Conservation (phyloP, 1,284 basidiomycete genomes). For the Singerocomus inundabilis region DNA sequence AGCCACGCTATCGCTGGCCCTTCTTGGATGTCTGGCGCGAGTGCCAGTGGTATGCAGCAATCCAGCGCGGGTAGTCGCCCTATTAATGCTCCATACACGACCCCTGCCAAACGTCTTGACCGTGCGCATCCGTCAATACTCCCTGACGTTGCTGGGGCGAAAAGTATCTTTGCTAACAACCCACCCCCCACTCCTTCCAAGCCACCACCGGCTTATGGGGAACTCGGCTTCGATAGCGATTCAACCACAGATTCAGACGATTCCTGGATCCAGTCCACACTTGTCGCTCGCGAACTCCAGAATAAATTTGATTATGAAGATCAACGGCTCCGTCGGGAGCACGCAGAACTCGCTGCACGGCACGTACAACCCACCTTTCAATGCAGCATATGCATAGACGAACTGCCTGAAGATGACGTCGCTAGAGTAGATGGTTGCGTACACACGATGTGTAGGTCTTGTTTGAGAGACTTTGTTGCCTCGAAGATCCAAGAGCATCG, state of each 20-base stretch:
- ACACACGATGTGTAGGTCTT: constrained; percentile 58
- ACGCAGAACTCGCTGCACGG: constrained; percentile 35
- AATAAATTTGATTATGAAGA: constrained; percentile 48
- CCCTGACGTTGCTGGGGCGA: constrained; percentile 9
- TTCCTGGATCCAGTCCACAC: constrained; percentile 12
- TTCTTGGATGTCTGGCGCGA: constrained; percentile 22
- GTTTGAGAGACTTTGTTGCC: constrained; percentile 45
- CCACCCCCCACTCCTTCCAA: constrained; percentile 23
- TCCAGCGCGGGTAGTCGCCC: neutral
- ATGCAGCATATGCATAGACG: constrained; percentile 60
- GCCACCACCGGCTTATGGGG: constrained; percentile 12
- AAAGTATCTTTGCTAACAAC: constrained; percentile 31
- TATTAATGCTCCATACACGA: neutral
- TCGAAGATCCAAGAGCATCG: constrained; percentile 51
- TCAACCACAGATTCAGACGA: constrained; percentile 8
- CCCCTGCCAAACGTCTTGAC: neutral
- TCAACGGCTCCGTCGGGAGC: constrained; percentile 37
- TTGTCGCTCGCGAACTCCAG: constrained; percentile 37
- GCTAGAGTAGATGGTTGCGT: constrained; percentile 46
- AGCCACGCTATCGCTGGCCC: constrained; percentile 26
- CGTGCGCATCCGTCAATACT: neutral
- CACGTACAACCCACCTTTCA: constrained; percentile 36
- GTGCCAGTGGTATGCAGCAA: neutral
- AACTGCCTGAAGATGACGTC: constrained; percentile 44
- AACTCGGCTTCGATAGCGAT: constrained; percentile 2